phyloP scores from a whole-genome alignment of 1,284 basidiomycete genomes.

The Tilletia walkeri region DNA sequence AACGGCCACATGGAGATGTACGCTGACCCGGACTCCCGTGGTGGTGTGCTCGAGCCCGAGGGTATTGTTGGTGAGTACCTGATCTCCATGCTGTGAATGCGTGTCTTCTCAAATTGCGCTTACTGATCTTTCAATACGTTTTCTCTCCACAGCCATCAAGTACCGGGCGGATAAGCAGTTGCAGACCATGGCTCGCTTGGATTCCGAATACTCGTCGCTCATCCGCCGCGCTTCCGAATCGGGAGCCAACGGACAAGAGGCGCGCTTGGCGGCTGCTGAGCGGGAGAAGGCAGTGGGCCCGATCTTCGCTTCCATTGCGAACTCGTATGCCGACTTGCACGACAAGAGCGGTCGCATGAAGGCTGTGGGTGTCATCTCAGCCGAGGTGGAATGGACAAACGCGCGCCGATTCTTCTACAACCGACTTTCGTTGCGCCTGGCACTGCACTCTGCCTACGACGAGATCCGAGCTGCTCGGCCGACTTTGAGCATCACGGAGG shows the following conservation, averaged over 20 bases:
- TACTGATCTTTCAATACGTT: neutral
- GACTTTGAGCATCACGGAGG: constrained; percentile 3
- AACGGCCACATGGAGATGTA: constrained; percentile 87
- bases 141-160: constrained; percentile 57
- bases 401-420: constrained; percentile 89
- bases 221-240: constrained; percentile 67
- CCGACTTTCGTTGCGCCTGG: constrained; percentile 62
- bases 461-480: constrained; percentile 10
- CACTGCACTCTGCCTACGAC: constrained; percentile 3
- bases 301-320: constrained; percentile 87
- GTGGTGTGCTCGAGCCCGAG: constrained; percentile 91
- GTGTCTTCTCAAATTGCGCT: neutral
- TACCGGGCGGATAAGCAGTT: constrained; percentile 73
- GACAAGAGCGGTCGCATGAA: constrained; percentile 96
- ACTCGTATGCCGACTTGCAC: constrained; percentile 94
- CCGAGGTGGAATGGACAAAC: constrained; percentile 68
- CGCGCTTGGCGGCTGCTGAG: constrained; percentile 67
- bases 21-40: constrained; percentile 89
- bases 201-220: constrained; percentile 75
- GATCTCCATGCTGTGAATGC: neutral
- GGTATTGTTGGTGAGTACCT: constrained; percentile 80
- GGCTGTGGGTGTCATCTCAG: constrained; percentile 83
- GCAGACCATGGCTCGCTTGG: constrained; percentile 88
- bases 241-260: constrained; percentile 63
- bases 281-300: constrained; percentile 82